phyloP scores from a whole-genome alignment of 176 grass and related monocot species.

The Microstegium vimineum region DNA sequence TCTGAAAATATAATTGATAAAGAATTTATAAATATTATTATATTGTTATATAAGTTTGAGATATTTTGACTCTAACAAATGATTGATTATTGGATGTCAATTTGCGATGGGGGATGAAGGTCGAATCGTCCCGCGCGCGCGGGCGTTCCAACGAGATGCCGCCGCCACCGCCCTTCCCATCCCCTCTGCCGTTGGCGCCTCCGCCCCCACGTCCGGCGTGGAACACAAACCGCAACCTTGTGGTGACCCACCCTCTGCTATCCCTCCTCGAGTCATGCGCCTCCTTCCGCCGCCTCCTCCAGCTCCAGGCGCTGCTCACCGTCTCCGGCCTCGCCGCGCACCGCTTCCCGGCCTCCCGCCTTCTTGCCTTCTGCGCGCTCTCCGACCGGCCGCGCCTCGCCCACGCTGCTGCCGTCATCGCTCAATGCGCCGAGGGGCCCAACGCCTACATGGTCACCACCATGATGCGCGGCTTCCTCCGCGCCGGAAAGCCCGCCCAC shows the following conservation, averaged over 20 bases:
- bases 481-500: constrained; percentile 18
- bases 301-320: constrained; percentile 61
- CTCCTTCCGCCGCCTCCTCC: constrained; percentile 57
- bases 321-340: constrained; percentile 48
- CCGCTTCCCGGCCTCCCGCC: constrained; percentile 62
- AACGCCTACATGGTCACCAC: constrained; percentile 62
- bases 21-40: too few species aligned
- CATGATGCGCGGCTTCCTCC: constrained; percentile 68
- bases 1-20: too few species aligned
- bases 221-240: constrained; percentile 67
- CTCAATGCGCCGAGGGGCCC: background rate
- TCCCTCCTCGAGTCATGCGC: constrained; percentile 60
- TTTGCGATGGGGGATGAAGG: too few species aligned
- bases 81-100: too few species aligned
- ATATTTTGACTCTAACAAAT: too few species aligned
- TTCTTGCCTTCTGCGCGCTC: constrained; percentile 69
- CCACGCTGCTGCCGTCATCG: constrained; percentile 45
- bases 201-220: constrained; percentile 33
- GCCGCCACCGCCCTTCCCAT: background rate
- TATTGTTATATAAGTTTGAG: too few species aligned
- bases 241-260: constrained; percentile 67
- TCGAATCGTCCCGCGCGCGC: background rate
- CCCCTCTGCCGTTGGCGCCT: background rate
- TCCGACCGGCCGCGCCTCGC: constrained; percentile 39
- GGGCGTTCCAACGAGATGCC: background rate